phyloP scores from a whole-genome alignment of 345 rosid genomes.

The Bretschneidera sinensis region DNA sequence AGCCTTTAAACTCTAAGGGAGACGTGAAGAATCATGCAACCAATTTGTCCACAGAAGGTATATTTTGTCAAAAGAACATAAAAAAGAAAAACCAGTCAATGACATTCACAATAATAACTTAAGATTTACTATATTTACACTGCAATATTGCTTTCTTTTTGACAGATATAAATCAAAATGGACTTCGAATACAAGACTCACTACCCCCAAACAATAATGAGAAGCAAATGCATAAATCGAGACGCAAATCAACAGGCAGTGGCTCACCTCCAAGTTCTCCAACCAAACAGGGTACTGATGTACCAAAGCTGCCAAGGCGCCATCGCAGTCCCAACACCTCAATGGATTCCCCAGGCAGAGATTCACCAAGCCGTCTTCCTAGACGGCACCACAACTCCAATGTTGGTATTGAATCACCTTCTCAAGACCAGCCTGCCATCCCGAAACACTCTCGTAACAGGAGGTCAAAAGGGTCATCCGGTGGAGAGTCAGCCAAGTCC shows the following conservation, averaged over 20 bases:
- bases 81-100: too few species aligned
- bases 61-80: too few species aligned
- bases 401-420: constrained; percentile 22
- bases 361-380: constrained; percentile 7
- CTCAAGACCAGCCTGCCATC: constrained; percentile 18
- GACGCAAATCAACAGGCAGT: constrained; percentile 19
- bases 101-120: background rate
- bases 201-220: constrained; percentile 15
- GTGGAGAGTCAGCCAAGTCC: constrained; percentile 21
- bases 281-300: constrained; percentile 16
- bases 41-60: constrained; percentile 22
- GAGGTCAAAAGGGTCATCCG: constrained; percentile 34
- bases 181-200: background rate
- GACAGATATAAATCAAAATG: background rate
- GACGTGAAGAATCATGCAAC: constrained; percentile 3
- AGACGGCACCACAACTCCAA: constrained; percentile 17
- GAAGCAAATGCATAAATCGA: constrained; percentile 33
- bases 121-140: background rate
- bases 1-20: constrained; percentile 6
- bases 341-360: constrained; percentile 24
- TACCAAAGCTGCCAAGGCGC: constrained; percentile 34
- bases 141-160: too few species aligned
- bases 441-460: constrained; percentile 34
- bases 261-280: constrained; percentile 30
- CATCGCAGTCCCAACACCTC: constrained; percentile 18